Evolutionary conservation across 2,329 filamentous ascomycete genomes (phyloP), one percentile per base, ranked within the genome.

Genomic region (Nigrospora sphaerica): DNA sequence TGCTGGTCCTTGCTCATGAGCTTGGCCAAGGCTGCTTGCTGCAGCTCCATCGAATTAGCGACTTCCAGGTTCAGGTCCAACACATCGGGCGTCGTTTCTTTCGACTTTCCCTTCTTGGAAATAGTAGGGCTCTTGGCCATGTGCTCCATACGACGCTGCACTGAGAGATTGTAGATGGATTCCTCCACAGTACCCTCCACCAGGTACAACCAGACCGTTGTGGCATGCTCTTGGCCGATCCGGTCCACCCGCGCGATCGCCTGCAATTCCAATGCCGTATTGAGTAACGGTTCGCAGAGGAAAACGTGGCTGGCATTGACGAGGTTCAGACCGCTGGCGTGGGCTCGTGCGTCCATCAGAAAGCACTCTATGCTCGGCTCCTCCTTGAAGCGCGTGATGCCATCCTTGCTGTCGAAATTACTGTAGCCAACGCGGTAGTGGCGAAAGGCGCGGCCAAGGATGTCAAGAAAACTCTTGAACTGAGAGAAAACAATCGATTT

Each of bases 401-500:
- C 89, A 49, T 80, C 69, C 12, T 75, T 70, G 13, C 78, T 77
- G 47, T 86, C 81, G 46, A 96, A 85, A 4, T 81, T 82, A 10
- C 82, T 79, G 56, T 76, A 84, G 1, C 84, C 83, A 51, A 98
- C 92, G 42, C 80, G 78, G 64, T 88, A 88, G 4, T 76, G 73
- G 2, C 64, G 60, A 43, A 97, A 84, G 0, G 90, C 92, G 11
- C 73, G 74, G 10, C 74, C 75, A 1, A 97, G 73, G 7, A 95
- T 81, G 1, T 76, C 70, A 2, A 97, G 72, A 55, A 96, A 97
- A 9, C 45, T 46, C 12, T 49, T 45, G 44, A 61, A 78, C 66
- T 97, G 92, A 1, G 88, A 95, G 64, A 95, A 98, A n/a, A 97
- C 77, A 61, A 98, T 86, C 0, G 88, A 87, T 62, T 97, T 97